These are phyloP conservation scores for Didymella exigua DNA, from an alignment of 2,329 filamentous ascomycete species.

Conservation along the genomic window DNA sequence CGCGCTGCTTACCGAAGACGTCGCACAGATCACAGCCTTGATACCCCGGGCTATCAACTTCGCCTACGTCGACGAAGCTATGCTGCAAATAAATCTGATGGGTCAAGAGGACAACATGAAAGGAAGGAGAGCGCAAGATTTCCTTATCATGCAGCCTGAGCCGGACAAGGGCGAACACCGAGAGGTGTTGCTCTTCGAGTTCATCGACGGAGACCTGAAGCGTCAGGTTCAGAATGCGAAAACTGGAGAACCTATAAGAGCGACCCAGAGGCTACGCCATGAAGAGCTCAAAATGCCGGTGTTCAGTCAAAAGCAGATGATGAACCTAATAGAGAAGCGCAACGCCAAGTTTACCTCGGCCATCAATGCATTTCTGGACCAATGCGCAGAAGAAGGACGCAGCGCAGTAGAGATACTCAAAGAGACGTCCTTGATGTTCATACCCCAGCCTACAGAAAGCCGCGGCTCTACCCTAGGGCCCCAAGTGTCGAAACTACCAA, in stretches of 20 bases:
- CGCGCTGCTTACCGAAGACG: slow-evolving; percentile 73
- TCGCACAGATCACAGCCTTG: slow-evolving; percentile 79
- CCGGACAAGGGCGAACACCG: slow-evolving; percentile 54
- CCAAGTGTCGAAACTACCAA: slow-evolving; percentile 60
- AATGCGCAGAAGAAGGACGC: slow-evolving; percentile 66
- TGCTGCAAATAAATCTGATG: slow-evolving; percentile 79
- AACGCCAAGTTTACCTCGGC: slow-evolving; percentile 83
- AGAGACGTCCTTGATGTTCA: slow-evolving; percentile 62
- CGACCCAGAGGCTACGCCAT: slow-evolving; percentile 70
- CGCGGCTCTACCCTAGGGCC: slow-evolving; percentile 51
- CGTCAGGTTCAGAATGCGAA: slow-evolving; percentile 74
- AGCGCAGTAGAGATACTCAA: slow-evolving; percentile 73
- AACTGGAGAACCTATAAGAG: slow-evolving; percentile 73
- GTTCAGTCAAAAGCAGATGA: slow-evolving; percentile 91
- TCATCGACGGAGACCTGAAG: slow-evolving; percentile 88
- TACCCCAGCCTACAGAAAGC: slow-evolving; percentile 65
- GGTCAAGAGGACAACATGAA: slow-evolving; percentile 71
- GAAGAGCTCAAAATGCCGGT: slow-evolving; percentile 91
- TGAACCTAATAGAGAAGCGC: slow-evolving; percentile 83
- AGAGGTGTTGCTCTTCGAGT: slow-evolving; percentile 88
- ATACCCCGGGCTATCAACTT: slow-evolving; percentile 82
- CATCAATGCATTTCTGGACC: slow-evolving; percentile 76
- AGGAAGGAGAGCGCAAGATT: slow-evolving; percentile 58
- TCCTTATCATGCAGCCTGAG: slow-evolving; percentile 44
- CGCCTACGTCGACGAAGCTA: slow-evolving; percentile 81